These are phyloP conservation scores for Lasiodiplodia hormozganensis DNA, from an alignment of 2,329 filamentous ascomycete genomes.

Conservation along the genomic window DNA sequence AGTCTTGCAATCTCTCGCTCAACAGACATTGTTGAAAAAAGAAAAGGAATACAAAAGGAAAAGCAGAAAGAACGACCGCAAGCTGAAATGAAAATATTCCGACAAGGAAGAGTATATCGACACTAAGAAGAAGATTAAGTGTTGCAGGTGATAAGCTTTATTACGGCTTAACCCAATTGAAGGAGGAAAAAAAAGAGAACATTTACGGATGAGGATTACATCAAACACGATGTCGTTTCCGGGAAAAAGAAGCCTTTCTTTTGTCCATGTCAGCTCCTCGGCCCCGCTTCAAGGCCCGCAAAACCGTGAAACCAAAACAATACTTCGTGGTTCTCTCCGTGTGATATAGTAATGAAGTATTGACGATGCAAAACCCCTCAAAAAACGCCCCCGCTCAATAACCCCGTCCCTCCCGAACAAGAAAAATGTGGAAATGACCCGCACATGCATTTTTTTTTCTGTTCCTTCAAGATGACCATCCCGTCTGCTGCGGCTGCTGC, in stretches of 20 bases:
- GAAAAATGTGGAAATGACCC: background rate
- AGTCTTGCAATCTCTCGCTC: background rate
- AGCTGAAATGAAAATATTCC: background rate
- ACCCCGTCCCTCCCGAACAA: slow-evolving; percentile 8
- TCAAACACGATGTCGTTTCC: background rate
- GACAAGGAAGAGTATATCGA: background rate
- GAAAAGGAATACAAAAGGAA: background rate
- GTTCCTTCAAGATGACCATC: slow-evolving; percentile 19
- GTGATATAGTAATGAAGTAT: slow-evolving; percentile 5
- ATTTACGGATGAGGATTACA: background rate
- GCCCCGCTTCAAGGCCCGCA: background rate
- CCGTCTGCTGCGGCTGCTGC: slow-evolving; percentile 25
- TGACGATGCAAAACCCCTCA: background rate
- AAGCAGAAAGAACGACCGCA: background rate
- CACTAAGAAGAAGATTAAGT: background rate
- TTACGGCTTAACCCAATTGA: background rate
- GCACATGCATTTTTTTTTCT: background rate
- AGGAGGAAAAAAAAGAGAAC: background rate
- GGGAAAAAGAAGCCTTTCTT: slow-evolving; percentile 2
- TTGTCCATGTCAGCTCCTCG: background rate
- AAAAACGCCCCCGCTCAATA: slow-evolving; percentile 28
- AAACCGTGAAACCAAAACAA: background rate
- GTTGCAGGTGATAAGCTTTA: background rate
- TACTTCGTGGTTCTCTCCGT: background rate
- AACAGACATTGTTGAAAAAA: background rate